A percentile compares a stretch with the other conserved stretches of the same genome.
Conservation (phyloP, 1,284 basidiomycete genomes). For the Heterobasidion parviporum region DNA sequence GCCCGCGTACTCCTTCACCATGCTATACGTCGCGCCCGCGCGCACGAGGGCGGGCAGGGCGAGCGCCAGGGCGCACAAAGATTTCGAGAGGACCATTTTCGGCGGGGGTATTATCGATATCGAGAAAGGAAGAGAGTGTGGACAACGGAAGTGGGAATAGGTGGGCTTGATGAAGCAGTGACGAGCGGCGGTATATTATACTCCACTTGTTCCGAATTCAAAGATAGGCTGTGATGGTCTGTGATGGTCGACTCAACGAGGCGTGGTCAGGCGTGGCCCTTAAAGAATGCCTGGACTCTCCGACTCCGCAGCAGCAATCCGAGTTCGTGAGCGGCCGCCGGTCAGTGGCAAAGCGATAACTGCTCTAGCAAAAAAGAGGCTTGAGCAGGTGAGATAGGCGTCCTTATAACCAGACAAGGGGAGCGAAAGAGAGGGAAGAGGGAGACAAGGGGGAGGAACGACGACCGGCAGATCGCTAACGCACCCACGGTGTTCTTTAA, state of each 20-base stretch:
- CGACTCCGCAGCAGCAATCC: too few relatives aligned
- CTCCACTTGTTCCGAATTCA: too few relatives aligned
- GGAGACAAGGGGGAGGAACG: background rate
- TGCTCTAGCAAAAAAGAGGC: background rate
- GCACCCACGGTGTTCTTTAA: background rate
- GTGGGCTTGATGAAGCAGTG: too few relatives aligned
- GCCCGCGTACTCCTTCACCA: constrained; percentile 28
- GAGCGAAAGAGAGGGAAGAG: background rate
- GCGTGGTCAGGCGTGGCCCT: too few relatives aligned
- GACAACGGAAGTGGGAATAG: background rate
- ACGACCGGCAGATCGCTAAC: background rate
- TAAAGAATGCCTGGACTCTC: too few relatives aligned
- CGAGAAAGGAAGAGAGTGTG: background rate
- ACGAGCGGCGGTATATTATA: too few relatives aligned
- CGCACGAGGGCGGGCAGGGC: constrained; percentile 11
- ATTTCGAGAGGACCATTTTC: constrained; percentile 5
- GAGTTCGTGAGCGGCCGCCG: too few relatives aligned
- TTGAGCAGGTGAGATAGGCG: background rate
- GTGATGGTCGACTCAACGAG: too few relatives aligned
- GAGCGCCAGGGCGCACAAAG: constrained; percentile 5
- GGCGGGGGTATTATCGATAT: background rate
- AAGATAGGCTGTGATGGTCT: too few relatives aligned
- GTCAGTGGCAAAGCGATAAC: background rate
- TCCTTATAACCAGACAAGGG: background rate
- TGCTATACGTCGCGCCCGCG: constrained; percentile 18